A percentile compares a stretch with the other conserved stretches of the same genome.
These are phyloP conservation scores for Emergomyces pasteurianus DNA, from an alignment of 2,329 filamentous ascomycete genomes.

Conservation along the genomic window DNA sequence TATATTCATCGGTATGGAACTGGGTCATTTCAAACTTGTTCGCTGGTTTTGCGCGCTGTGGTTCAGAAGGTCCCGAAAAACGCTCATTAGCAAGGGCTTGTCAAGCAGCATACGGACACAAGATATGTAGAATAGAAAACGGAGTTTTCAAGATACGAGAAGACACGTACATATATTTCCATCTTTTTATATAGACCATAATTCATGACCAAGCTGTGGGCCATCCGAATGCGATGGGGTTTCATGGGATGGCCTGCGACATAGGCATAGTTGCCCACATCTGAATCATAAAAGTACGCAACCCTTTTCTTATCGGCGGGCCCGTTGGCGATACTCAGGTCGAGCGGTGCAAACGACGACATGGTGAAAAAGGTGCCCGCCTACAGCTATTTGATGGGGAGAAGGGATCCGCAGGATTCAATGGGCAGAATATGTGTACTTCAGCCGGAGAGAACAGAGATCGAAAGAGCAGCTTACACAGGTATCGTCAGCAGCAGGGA, in stretches of 20 bases:
- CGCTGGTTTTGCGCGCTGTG: conserved; percentile 64
- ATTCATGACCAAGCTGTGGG: conserved; percentile 56
- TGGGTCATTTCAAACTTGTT: conserved; percentile 61
- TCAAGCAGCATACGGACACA: background rate
- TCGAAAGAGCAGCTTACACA: background rate
- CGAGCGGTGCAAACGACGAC: conserved; percentile 44
- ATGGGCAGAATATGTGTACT: background rate
- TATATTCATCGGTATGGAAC: conserved; percentile 63
- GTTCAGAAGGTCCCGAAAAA: conserved; percentile 14
- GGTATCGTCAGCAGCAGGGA: background rate
- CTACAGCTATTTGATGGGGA: background rate
- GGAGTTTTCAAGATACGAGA: background rate
- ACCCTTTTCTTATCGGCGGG: conserved; percentile 61
- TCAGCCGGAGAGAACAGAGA: background rate
- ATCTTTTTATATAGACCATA: conserved; percentile 63
- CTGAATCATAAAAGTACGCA: conserved; percentile 96
- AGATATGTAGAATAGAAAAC: no score
- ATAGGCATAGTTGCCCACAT: conserved; percentile 97
- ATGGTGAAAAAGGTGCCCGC: conserved; percentile 23
- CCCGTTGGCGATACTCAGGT: conserved; percentile 40
- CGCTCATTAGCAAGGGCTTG: conserved; percentile 10
- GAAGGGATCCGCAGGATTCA: background rate
- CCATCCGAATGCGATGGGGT: conserved; percentile 56
- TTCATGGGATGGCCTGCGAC: conserved; percentile 62
- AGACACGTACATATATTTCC: conserved; percentile 51